Evolutionary conservation across 768 basidiomycete species (phyloP).

Genomic region (Hericium alpestre): DNA sequence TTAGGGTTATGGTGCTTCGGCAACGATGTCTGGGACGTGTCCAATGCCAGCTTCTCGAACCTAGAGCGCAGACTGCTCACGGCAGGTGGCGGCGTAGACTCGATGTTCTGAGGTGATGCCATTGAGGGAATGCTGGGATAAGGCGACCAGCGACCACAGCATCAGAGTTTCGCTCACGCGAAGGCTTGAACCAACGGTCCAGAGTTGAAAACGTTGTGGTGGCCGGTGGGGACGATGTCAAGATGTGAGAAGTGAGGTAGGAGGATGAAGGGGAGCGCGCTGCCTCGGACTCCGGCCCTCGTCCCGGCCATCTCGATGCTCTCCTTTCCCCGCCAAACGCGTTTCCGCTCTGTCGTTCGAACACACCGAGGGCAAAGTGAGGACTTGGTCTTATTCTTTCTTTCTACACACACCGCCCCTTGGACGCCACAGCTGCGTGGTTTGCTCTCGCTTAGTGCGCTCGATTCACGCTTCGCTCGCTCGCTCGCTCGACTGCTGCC

Average conservation of each 20-base stretch:
- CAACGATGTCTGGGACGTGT: conserved; percentile 16
- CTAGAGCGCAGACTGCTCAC: conserved; percentile 60
- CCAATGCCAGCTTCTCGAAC: conserved; percentile 58
- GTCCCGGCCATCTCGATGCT: too few relatives aligned
- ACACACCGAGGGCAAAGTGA: too few relatives aligned
- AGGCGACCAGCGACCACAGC: background rate
- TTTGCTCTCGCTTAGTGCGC: too few relatives aligned
- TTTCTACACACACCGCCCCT: background rate
- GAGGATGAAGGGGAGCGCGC: background rate
- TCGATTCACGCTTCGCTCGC: too few relatives aligned
- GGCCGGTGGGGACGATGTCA: background rate
- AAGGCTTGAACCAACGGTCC: background rate
- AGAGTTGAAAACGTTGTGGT: background rate
- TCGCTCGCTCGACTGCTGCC: too few relatives aligned
- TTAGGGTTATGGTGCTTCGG: background rate
- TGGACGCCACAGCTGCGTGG: too few relatives aligned
- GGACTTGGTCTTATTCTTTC: too few relatives aligned
- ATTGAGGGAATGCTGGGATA: background rate
- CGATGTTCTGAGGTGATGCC: background rate
- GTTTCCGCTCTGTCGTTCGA: too few relatives aligned
- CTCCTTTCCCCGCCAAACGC: too few relatives aligned
- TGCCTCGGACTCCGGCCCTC: too few relatives aligned
- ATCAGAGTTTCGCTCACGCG: background rate
- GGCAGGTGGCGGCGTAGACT: conserved; percentile 35
- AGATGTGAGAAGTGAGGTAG: background rate